Base-by-base conservation (phyloP, 495 filamentous ascomycete species). In the Neurospora sp. region DNA sequence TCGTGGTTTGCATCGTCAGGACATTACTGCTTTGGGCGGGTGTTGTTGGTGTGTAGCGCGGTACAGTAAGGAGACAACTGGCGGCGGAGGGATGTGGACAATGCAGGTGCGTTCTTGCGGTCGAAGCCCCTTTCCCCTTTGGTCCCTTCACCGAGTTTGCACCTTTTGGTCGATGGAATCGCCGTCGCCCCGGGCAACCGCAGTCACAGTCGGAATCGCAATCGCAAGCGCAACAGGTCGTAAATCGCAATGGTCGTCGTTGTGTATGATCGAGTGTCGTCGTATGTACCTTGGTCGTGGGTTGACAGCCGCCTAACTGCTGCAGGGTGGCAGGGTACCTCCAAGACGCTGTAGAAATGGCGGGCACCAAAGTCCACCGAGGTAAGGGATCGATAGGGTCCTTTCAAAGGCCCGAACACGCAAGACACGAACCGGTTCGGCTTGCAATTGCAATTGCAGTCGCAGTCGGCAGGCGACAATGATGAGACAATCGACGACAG, bases 1-100 rank as follows among this genome's bases (percentile, higher is more conserved):
- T 77, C 73, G 77, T 77, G 74, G 77, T 79, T 81, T 74, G 79
- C 81, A 82, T 82, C 80, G 81, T 82, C 77, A 80, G 76, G 76
- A 77, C 80, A 82, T 82, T 77, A 77, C 74, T 65, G 27, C 53
- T 35, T 65, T 65, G 53, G 53, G 53, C 31, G 53, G 27, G 27
- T 65, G 53, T 65, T 65, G 27, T 65, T 65, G 53, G 75, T 71
- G 47, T 61, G 31, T 44, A 72, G 61, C 53, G 61, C 22, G 47
- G 22, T 27, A 27, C 22, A 27, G 53, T 61, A 61, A 61, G 27
- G 53, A 65, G 53, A 65, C 14, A 73, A 68, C 41, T 39, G 44
- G 39, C 72, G 71, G 72, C 69, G 44, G 71, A 72, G 79, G 79
- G 78, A 78, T 80, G 77, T 71, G 71, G 69, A 70, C 59, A 71